Evolutionary conservation across 1,139 yeast genomes (phyloP), one percentile per base, ranked within the genome.

Genomic region (Pichia sp.): DNA sequence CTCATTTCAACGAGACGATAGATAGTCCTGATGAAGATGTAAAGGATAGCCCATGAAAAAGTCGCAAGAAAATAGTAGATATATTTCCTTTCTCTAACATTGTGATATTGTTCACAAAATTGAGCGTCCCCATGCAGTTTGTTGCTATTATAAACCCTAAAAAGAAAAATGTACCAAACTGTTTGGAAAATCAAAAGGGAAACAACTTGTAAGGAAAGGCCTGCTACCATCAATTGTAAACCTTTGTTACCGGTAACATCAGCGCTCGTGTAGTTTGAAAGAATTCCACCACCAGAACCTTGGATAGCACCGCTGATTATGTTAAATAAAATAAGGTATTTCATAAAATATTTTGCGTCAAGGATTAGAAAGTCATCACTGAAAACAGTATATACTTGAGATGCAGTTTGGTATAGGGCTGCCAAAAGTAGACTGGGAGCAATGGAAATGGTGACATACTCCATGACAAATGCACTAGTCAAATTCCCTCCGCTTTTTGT

Each of bases 271-370:
- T 74, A 72, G 23, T 69, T 64, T 2, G 93, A 75, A 3, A 87
- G 79, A 48, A 78, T 72, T 42, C 88, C 95, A 38, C 85, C 86
- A 25, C 96, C 96, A 20, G 69, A 75, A 6, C 85, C 96, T 56
- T 87, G 96, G 25, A 87, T 59, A n/a, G 78, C 58, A 43, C 87
- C 66, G 2, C 94, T 76, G 9, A 52, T 44, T 7, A 53, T 17
- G 43, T 56, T 59, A 39, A 54, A 48, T n/a, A 44, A 11, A 11
- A 55, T 47, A n/a, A n/a, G n/a, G n/a, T n/a, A n/a, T n/a, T n/a
- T n/a, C n/a, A n/a, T n/a, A n/a, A n/a, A n/a, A n/a, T n/a, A n/a
- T n/a, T n/a, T n/a, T n/a, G n/a, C n/a, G n/a, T n/a, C n/a, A n/a
- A n/a, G n/a, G n/a, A n/a, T n/a, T n/a, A n/a, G n/a, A n/a, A n/a